Conservation (phyloP, 768 basidiomycete species). For the Leccinum barrowsii region DNA sequence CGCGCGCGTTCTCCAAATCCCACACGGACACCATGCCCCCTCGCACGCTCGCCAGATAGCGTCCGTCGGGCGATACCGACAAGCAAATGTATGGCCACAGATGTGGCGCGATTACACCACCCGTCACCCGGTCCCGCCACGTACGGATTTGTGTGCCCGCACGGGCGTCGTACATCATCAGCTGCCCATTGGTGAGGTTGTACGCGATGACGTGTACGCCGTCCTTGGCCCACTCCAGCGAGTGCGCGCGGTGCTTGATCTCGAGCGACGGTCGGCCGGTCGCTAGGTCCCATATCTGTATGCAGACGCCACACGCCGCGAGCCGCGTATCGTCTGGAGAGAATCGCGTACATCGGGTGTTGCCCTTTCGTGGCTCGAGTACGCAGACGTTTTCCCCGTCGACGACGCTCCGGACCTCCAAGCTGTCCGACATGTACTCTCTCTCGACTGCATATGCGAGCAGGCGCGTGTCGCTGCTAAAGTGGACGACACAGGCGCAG, state of each 20-base stretch:
- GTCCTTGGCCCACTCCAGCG: conserved; percentile 24
- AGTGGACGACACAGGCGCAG: conserved; percentile 23
- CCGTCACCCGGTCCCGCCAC: conserved; percentile 15
- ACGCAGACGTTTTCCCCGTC: conserved; percentile 14
- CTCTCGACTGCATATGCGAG: conserved; percentile 21
- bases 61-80: conserved; percentile 20
- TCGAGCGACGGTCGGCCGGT: conserved; percentile 19
- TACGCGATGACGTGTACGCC: conserved; percentile 16
- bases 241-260: conserved; percentile 26
- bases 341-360: conserved; percentile 24
- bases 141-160: conserved; percentile 17
- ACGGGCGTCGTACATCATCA: conserved; percentile 22
- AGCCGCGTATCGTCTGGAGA: conserved; percentile 22
- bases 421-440: conserved; percentile 24
- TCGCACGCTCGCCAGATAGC: conserved; percentile 18
- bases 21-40: conserved; percentile 16
- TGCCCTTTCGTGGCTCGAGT: conserved; percentile 23
- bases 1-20: conserved; percentile 13
- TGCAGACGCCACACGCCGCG: conserved; percentile 23
- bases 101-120: conserved; percentile 1
- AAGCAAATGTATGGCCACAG: conserved; percentile 23
- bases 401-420: conserved; percentile 15
- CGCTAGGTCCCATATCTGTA: conserved; percentile 22
- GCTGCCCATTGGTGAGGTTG: conserved; percentile 23
- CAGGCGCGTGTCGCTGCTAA: conserved; percentile 18